Conservation (phyloP, 345 rosid genomes). For the Rubroshorea leprosula region DNA sequence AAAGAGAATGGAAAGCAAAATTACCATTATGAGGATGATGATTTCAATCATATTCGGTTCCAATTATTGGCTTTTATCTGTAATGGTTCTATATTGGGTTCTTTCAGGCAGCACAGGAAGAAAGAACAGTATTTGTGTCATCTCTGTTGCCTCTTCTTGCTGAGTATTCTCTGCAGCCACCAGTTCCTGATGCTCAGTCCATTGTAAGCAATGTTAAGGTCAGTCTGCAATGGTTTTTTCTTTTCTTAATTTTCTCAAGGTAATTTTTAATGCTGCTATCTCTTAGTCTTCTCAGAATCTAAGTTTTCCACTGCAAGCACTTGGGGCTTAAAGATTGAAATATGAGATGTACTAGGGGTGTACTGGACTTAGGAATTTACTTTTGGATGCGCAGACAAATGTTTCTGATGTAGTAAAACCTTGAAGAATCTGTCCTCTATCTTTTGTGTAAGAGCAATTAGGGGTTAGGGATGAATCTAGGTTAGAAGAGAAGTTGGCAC, state of each 20-base stretch:
- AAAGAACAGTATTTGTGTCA: conserved; percentile 82
- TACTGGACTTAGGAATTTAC: not conserved
- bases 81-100: conserved; percentile 4
- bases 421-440: too few relatives aligned
- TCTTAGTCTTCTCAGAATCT: not conserved
- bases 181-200: conserved; percentile 81
- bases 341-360: not conserved
- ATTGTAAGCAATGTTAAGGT: conserved; percentile 96
- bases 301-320: too few relatives aligned
- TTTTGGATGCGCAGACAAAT: not conserved
- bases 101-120: conserved; percentile 86
- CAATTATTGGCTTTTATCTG: too few relatives aligned
- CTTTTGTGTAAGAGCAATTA: too few relatives aligned
- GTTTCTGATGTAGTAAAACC: too few relatives aligned
- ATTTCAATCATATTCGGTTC: not conserved
- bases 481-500: too few relatives aligned
- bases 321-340: not conserved
- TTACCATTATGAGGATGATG: too few relatives aligned
- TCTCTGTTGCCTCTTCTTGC: conserved; percentile 85
- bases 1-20: too few relatives aligned
- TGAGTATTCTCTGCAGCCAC: conserved; percentile 89
- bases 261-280: conserved; percentile 8
- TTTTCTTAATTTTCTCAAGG: not conserved
- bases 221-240: conserved; percentile 17
- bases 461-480: too few relatives aligned